Percentiles rank a stretch among this genome's conserved stretches.
phyloP scores from a whole-genome alignment of 2,329 filamentous ascomycete genomes.

The Aspergillaceae sp. region DNA sequence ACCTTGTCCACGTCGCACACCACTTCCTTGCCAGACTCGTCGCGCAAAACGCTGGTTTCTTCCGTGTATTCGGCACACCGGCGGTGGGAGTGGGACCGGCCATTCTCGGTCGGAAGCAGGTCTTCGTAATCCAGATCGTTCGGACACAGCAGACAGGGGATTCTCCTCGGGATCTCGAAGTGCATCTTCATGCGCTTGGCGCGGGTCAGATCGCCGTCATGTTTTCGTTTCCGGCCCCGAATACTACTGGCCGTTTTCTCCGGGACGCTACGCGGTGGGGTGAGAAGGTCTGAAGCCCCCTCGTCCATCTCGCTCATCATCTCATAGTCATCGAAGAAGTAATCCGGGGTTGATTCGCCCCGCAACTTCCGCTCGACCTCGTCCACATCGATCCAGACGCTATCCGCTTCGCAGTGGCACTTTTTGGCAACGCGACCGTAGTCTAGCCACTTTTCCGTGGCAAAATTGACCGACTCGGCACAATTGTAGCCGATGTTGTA shows the following conservation, averaged over 20 bases:
- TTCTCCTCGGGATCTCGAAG: conserved; percentile 60
- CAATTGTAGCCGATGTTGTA: conserved; percentile 99
- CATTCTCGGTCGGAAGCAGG: conserved; percentile 79
- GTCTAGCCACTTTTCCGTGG: conserved; percentile 86
- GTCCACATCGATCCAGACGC: conserved; percentile 94
- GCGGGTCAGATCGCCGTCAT: conserved; percentile 47
- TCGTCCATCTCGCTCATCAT: conserved; percentile 53
- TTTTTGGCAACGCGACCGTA: conserved; percentile 95
- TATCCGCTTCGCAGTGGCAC: conserved; percentile 93
- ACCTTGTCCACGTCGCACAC: conserved; percentile 74
- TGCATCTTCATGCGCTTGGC: conserved; percentile 72
- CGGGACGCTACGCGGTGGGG: conserved; percentile 66
- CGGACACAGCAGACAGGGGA: conserved; percentile 85
- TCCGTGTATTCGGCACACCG: conserved; percentile 86
- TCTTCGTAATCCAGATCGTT: conserved; percentile 77
- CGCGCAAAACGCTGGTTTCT: conserved; percentile 74
- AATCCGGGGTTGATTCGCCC: conserved; percentile 60
- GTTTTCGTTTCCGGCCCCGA: conserved; percentile 62
- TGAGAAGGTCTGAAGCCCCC: conserved; percentile 61
- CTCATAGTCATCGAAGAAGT: conserved; percentile 42
- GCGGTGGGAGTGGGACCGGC: conserved; percentile 69
- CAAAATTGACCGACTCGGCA: conserved; percentile 97
- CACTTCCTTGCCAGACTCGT: conserved; percentile 59
- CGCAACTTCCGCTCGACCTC: conserved; percentile 92
- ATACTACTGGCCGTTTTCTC: conserved; percentile 51